Evolutionary conservation across 495 filamentous ascomycete genomes (phyloP).

Genomic region (Penicillium chermesinum): DNA sequence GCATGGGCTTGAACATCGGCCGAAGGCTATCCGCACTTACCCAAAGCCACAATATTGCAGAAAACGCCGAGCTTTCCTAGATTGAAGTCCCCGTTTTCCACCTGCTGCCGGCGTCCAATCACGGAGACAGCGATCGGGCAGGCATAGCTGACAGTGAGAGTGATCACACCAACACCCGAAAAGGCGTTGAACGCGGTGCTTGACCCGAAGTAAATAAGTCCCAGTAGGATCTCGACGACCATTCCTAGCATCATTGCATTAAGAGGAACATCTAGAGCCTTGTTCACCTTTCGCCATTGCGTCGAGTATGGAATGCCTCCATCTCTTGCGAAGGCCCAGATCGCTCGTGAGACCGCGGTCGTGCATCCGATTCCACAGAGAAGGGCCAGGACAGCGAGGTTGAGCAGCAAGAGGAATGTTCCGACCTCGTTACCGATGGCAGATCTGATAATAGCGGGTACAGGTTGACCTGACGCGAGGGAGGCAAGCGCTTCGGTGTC

Average conservation of each 20-base stretch:
- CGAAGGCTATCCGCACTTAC: conserved; percentile 43
- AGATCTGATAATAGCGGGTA: conserved; percentile 15
- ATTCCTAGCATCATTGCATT: conserved; percentile 48
- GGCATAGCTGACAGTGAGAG: conserved; percentile 50
- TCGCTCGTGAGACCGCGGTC: conserved; percentile 8
- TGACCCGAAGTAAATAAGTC: conserved; percentile 53
- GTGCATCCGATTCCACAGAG: conserved; percentile 11
- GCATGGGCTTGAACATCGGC: too few species aligned
- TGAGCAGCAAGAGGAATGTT: conserved; percentile 59
- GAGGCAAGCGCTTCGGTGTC: conserved; percentile 34
- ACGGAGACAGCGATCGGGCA: conserved; percentile 47
- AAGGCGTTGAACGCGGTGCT: conserved; percentile 55
- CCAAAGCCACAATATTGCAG: conserved; percentile 47
- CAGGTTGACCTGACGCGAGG: conserved; percentile 37
- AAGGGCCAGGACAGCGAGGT: conserved; percentile 57
- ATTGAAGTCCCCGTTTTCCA: conserved; percentile 48
- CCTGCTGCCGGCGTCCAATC: conserved; percentile 39
- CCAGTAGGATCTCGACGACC: conserved; percentile 47
- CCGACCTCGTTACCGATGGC: conserved; percentile 32
- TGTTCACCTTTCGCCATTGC: conserved; percentile 50
- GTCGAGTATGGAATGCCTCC: conserved; percentile 55
- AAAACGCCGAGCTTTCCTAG: conserved; percentile 51
- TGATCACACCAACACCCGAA: conserved; percentile 55
- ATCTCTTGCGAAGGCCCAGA: conserved; percentile 55
- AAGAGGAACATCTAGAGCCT: conserved; percentile 45